A percentile compares a stretch with the other conserved stretches of the same genome.
These are phyloP conservation scores for Parasitella parasitica DNA, from an alignment of 371 early-diverging fungal genomes.

Conservation along the genomic window DNA sequence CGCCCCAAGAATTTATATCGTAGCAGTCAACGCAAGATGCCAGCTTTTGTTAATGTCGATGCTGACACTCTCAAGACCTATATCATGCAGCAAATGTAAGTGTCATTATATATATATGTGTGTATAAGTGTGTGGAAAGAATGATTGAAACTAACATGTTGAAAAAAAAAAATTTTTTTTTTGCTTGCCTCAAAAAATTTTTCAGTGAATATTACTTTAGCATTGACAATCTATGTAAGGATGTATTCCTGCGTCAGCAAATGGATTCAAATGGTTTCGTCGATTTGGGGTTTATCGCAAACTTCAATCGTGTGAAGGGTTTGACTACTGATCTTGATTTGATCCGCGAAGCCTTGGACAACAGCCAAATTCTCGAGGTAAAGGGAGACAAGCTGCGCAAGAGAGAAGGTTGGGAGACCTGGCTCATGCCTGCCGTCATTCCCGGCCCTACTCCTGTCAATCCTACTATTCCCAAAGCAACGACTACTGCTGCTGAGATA, in stretches of 20 bases:
- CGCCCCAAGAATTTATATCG: slow-evolving; percentile 20
- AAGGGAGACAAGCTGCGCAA: slow-evolving; percentile 65
- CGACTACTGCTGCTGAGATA: slow-evolving; percentile 31
- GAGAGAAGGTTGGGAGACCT: slow-evolving; percentile 75
- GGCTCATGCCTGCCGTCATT: slow-evolving; percentile 57
- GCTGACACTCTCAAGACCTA: slow-evolving; percentile 57
- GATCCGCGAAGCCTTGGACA: slow-evolving; percentile 60
- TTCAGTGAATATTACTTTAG: slow-evolving; percentile 90
- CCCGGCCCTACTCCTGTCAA: slow-evolving; percentile 19
- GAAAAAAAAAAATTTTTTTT: neutral
- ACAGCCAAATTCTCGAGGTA: slow-evolving; percentile 59
- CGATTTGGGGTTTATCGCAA: slow-evolving; percentile 68
- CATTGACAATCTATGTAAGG: slow-evolving; percentile 92
- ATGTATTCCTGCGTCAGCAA: slow-evolving; percentile 86
- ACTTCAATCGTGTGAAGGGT: slow-evolving; percentile 85
- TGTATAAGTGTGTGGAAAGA: too few relatives aligned
- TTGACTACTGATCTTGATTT: slow-evolving; percentile 64
- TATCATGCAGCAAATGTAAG: slow-evolving; percentile 65
- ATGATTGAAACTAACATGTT: neutral
- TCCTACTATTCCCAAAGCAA: slow-evolving; percentile 12
- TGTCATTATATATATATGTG: neutral
- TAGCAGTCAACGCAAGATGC: slow-evolving; percentile 30
- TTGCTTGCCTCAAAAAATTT: neutral
- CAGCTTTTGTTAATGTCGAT: slow-evolving; percentile 49
- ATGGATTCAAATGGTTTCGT: slow-evolving; percentile 87